Percentiles rank a stretch among this genome's conserved stretches.
phyloP scores from a whole-genome alignment of 2,329 filamentous ascomycete species.

The Podosphaera aphanis region DNA sequence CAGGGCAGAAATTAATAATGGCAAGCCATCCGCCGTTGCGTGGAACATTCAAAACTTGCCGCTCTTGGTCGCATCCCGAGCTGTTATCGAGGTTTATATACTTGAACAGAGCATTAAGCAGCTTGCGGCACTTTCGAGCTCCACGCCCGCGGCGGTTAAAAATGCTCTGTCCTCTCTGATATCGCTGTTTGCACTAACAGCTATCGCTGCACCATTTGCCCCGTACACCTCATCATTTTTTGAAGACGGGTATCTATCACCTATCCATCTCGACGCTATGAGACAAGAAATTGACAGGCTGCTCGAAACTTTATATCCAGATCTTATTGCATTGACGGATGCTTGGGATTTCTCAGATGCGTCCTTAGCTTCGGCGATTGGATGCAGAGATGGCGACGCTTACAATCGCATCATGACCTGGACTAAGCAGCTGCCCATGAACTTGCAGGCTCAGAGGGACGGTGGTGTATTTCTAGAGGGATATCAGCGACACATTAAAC shows the following conservation, averaged over 20 bases:
- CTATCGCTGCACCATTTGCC: slow-evolving; percentile 11
- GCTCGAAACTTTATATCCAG: slow-evolving; percentile 8
- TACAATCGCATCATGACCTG: slow-evolving; percentile 7
- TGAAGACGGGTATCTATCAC: slow-evolving; percentile 8
- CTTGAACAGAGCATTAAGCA: slow-evolving; percentile 8
- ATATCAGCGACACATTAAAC: slow-evolving; percentile 2
- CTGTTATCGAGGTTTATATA: slow-evolving; percentile 13
- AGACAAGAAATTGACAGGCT: slow-evolving; percentile 4
- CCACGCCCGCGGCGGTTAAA: slow-evolving; percentile 2
- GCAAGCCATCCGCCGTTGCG: too few species aligned
- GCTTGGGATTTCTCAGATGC: slow-evolving; percentile 12
- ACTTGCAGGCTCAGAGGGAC: slow-evolving; percentile 3
- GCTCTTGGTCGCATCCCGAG: slow-evolving; percentile 1
- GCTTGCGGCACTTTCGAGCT: not conserved
- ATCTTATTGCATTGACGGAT: slow-evolving; percentile 11
- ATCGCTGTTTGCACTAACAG: slow-evolving; percentile 7
- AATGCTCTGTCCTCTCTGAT: slow-evolving; percentile 5
- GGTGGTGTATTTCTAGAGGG: slow-evolving; percentile 2
- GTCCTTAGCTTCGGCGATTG: slow-evolving; percentile 8
- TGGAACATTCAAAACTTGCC: slow-evolving; percentile 1
- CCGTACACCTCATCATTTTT: slow-evolving; percentile 9
- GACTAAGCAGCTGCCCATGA: slow-evolving; percentile 5
- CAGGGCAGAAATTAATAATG: not conserved
- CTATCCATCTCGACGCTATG: slow-evolving; percentile 6
- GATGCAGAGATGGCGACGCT: slow-evolving; percentile 9